Base-by-base conservation (phyloP, 352 stramenopile species). In the Blastocystis sp. region DNA sequence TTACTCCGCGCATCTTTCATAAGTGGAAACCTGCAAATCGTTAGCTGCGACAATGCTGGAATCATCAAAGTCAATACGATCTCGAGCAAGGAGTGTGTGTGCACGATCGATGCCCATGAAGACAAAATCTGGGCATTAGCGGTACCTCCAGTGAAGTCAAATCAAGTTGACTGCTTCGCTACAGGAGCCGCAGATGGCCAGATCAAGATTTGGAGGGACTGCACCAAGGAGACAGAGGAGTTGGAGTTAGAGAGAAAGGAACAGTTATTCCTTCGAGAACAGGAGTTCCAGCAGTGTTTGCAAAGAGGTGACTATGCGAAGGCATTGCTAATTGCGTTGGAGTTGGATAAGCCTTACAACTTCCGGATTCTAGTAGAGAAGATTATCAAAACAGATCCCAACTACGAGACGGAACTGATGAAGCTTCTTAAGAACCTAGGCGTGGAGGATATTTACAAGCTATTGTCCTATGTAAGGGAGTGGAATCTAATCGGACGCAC, bases 11-110 rank as follows among this genome's bases (percentile, higher is more conserved):
- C 96, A 41, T 92, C 94, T 91, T 98, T 96, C 69, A 91, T 95
- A 26, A 96, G 93, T 80, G 92, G 92, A 1, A 94, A 95, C 39
- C 94, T 95, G 91, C 94, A 99, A 92, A 90, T 99, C 29, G 69
- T 98, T 26, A 98, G 96, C 39, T 94, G 94, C 1, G 96, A 95
- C 76, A 96, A 96, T 29, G 96, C 98, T 90, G 97, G 97, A 0
- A 93, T 99, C 41, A 91, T 99, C 1, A 98, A 98, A 92, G 91
- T 99, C 26, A 99, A 97, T 96, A 98, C 95, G 8, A 98, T 98
- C 90, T 94, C 96, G 76, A 98, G 94, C 69, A 98, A 97, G 91
- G 96, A 98, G 91, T 99, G 96, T 90, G 95, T 98, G 88, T 93
- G 93, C 20, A 98, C 96, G 8, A 91, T 98, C 64, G 96, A 98